phyloP scores from a whole-genome alignment of 2,329 filamentous ascomycete species.

The Botrytis pseudocinerea region DNA sequence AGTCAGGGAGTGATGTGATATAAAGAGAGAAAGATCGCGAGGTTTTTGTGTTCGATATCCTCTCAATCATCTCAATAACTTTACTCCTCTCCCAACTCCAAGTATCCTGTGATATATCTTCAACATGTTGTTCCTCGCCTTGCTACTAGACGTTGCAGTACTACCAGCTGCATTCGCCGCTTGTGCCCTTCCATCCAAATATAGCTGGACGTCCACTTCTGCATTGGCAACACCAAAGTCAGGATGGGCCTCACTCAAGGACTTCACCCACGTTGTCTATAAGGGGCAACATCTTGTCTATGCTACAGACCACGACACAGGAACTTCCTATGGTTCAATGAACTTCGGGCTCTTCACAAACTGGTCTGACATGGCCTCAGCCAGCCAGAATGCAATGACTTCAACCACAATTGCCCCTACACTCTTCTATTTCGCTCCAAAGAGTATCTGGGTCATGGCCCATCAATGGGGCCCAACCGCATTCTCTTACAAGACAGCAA shows the following conservation, averaged over 20 bases:
- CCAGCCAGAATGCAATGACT: not conserved
- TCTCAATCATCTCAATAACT: not conserved
- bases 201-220: not conserved
- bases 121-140: not conserved
- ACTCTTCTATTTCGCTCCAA: not conserved
- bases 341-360: not conserved
- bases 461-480: not conserved
- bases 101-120: not conserved
- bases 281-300: not conserved
- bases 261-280: not conserved
- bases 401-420: not conserved
- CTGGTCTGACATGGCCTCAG: not conserved
- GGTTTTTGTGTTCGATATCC: not conserved
- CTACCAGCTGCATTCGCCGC: not conserved
- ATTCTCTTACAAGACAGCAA: not conserved
- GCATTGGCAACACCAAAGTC: not conserved
- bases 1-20: not conserved
- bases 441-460: not conserved
- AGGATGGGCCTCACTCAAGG: not conserved
- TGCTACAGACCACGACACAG: not conserved
- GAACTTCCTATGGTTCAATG: not conserved
- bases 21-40: not conserved
- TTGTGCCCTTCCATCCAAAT: not conserved
- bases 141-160: not conserved
- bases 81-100: not conserved